A percentile compares a stretch with the other conserved stretches of the same genome.
These are phyloP conservation scores for Acacia crassicarpa DNA, from an alignment of 306 rosid species.

Conservation along the genomic window DNA sequence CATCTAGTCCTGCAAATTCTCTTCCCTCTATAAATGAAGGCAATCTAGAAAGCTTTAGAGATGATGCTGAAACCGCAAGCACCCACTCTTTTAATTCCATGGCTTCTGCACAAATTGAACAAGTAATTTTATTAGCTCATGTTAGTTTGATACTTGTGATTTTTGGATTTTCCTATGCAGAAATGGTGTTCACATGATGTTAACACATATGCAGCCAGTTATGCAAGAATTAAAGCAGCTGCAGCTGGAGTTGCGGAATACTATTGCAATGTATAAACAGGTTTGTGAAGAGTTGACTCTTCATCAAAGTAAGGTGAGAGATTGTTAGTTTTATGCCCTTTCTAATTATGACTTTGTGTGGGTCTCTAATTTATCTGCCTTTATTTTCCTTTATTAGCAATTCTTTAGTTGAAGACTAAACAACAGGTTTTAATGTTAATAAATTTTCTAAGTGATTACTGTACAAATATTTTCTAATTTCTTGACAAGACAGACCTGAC, in stretches of 20 bases:
- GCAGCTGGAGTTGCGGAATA: slow-evolving; percentile 74
- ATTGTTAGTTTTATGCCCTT: slow-evolving; percentile 15
- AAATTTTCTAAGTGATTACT: slow-evolving; percentile 1
- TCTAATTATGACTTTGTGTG: slow-evolving; percentile 25
- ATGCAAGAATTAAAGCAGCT: slow-evolving; percentile 59
- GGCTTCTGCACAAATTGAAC: slow-evolving; percentile 49
- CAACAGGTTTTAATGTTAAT: not conserved
- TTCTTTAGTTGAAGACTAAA: not conserved
- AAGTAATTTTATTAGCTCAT: slow-evolving; percentile 41
- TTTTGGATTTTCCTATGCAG: not conserved
- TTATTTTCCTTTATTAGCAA: slow-evolving; percentile 5
- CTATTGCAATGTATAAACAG: slow-evolving; percentile 69
- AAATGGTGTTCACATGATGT: slow-evolving; percentile 24
- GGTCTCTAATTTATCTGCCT: not conserved
- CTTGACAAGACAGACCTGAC: slow-evolving; percentile 17
- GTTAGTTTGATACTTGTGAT: slow-evolving; percentile 8
- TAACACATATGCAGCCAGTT: slow-evolving; percentile 45
- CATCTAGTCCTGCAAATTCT: slow-evolving; percentile 36
- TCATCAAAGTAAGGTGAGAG: slow-evolving; percentile 74
- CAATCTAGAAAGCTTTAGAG: slow-evolving; percentile 35
- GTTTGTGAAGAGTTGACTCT: slow-evolving; percentile 78
- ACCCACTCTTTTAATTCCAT: slow-evolving; percentile 42
- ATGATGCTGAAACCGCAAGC: slow-evolving; percentile 39
- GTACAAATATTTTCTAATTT: not conserved
- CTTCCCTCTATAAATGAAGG: slow-evolving; percentile 34